Evolutionary conservation across 768 basidiomycete genomes (phyloP).

Genomic region (Trametes elegans): DNA sequence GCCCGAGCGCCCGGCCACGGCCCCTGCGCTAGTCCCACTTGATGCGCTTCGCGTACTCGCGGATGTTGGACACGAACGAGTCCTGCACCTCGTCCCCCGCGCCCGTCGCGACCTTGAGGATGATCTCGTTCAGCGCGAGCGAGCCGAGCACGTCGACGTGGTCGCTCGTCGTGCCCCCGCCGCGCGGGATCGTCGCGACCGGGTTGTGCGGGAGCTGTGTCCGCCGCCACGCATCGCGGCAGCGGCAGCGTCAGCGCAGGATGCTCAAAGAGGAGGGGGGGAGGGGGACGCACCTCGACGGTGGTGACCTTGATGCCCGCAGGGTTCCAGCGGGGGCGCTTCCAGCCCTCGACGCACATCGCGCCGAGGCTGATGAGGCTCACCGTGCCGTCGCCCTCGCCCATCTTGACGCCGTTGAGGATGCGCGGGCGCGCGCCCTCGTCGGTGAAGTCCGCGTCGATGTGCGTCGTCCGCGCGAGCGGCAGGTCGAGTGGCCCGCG

Average conservation of each 20-base stretch:
- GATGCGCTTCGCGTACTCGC: constrained; percentile 69
- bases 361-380: constrained; percentile 80
- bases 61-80: constrained; percentile 71
- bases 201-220: constrained; percentile 78
- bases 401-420: constrained; percentile 84
- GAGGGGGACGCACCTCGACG: constrained; percentile 72
- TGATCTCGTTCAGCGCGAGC: constrained; percentile 82
- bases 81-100: constrained; percentile 70
- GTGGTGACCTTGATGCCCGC: constrained; percentile 83
- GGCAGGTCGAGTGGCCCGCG: constrained; percentile 53
- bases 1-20: not conserved
- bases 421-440: constrained; percentile 62
- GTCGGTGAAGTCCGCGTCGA: constrained; percentile 80
- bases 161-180: constrained; percentile 90
- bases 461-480: constrained; percentile 65
- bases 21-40: constrained; percentile 57
- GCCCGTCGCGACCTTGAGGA: constrained; percentile 87
- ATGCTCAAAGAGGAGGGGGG: not conserved
- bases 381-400: constrained; percentile 96
- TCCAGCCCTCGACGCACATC: constrained; percentile 99
- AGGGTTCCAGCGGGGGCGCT: constrained; percentile 86
- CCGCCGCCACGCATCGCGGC: not conserved
- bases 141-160: constrained; percentile 77
- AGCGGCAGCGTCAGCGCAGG: not conserved
- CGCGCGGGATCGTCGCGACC: constrained; percentile 67